Base-by-base conservation (phyloP, 1,139 yeast genomes). In the Ashbya aceris region DNA sequence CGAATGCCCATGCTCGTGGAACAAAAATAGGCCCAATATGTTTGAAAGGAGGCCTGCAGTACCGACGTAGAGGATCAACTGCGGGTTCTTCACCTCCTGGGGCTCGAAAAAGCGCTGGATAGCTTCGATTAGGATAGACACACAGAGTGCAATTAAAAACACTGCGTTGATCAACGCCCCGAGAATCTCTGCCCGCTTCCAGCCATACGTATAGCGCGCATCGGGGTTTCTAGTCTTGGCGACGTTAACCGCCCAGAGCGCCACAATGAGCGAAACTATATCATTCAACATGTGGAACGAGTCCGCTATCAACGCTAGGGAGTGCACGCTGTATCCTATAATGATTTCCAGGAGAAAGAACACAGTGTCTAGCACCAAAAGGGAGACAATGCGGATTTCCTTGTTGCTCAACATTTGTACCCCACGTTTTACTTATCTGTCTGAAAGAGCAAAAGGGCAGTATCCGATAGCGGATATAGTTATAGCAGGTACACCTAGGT, bases 211-310 rank as follows among this genome's bases (percentile, higher is more conserved):
- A 64, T 84, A 89, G 48, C 77, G 78, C 4, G 91, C 83, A 61
- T 86, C 94, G 1, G 95, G 94, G 14, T 83, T 79, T 56, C 80
- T 75, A 40, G 76, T 79, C 56, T 83, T 83, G 45, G 96, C 87
- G 20, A 87, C 95, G 49, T 76, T 75, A 23, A 91, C 97, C 0
- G 98, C 98, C 97, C 97, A 91, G 31, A 89, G 69, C 0, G 98
- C 98, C 43, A 91, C 91, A 20, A 89, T 54, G 38, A 91, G 69
- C 1, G 97, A 86, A 45, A 91, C 79, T 45, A 91, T 85, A 65
- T 91, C 98, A 65, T 91, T 91, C 50, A 91, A 71, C 97, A 91
- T 91, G 64, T 91, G 98, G 73, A 91, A 91, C 1, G 97, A 83
- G 61, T 93, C 98, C 1, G 97, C 97, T 48, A 89, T 79, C 44